Evolutionary conservation across 192 early-diverging fungal genomes (phyloP), one percentile per base, ranked within the genome.

Genomic region (Entomortierella parvispora): DNA sequence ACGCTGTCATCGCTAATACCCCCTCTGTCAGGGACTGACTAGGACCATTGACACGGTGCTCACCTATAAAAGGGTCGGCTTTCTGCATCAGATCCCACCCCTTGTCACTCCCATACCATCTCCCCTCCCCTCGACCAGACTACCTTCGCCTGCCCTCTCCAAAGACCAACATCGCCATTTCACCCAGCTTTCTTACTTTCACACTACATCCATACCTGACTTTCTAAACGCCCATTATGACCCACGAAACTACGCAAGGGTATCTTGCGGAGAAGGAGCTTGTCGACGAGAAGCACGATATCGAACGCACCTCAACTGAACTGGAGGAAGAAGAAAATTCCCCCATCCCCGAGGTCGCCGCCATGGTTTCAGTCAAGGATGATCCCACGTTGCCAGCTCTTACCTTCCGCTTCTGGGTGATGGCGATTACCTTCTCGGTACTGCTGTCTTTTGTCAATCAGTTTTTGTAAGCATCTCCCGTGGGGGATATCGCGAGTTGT

Each of bases 331-430:
- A 57, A 20, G 55, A 68, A 18, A 68, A 68, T 31, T 57, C 53
- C 10, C 65, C 65, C 3, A 68, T 68, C 18, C 42, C 53, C 1
- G 34, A 53, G 2, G 55, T 68, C 17, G 53, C 53, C 26, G 65
- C 65, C 2, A 68, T 61, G 18, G 68, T 70, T 23, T 58, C 54
- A 12, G 45, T 23, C 42, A 53, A 55, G 17, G 68, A 70, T 53
- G 84, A 86, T 50, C 61, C 74, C 22, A 70, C 43, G 14, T 43
- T 84, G 37, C 82, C 80, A 4, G 56, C 63, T 17, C 28, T 86
- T 23, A 86, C 85, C 2, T 81, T 83, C 50, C 71, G 85, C 22
- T 71, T 65, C 31, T 86, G 72, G 74, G 49, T 81, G 8, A 59
- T 86, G 55, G 55, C 55, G 8, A 12, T 57, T 32, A 29, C 40